Evolutionary conservation across 2,329 filamentous ascomycete genomes (phyloP).

Genomic region (Monilinia fructicola): DNA sequence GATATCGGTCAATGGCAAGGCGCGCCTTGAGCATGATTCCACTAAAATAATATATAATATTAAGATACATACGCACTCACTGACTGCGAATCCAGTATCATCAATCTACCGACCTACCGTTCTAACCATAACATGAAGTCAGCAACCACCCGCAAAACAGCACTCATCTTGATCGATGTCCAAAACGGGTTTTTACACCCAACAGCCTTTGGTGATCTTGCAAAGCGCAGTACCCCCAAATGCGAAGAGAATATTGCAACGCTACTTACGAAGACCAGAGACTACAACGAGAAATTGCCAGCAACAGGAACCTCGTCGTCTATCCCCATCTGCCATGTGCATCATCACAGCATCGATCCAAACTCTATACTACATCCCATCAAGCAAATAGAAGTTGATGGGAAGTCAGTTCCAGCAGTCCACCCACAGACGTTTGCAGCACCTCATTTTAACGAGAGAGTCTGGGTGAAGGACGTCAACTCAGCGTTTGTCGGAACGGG

Average conservation of each 20-base stretch:
- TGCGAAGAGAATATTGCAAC: slow-evolving; percentile 10
- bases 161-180: slow-evolving; percentile 12
- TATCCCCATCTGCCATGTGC: slow-evolving; percentile 8
- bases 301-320: not conserved
- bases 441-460: slow-evolving; percentile 5
- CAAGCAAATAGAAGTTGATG: slow-evolving; percentile 3
- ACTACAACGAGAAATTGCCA: not conserved
- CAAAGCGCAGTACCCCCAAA: slow-evolving; percentile 5
- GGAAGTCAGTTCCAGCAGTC: not conserved
- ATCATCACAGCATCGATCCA: slow-evolving; percentile 11
- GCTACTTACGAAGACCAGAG: not conserved
- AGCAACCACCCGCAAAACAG: slow-evolving; percentile 3
- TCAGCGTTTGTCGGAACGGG: slow-evolving; percentile 4
- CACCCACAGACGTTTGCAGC: not conserved
- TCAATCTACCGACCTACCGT: not conserved
- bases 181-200: not conserved
- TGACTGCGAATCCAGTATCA: not conserved
- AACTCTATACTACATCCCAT: slow-evolving; percentile 2
- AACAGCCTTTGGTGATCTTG: slow-evolving; percentile 11
- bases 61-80: not conserved
- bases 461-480: slow-evolving; percentile 4
- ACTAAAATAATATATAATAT: not conserved
- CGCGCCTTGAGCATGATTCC: too few relatives aligned
- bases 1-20: not conserved
- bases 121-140: slow-evolving; percentile 1